Evolutionary conservation across 441 rosid species (phyloP), one percentile per base, ranked within the genome.

Genomic region (California macrophylla): DNA sequence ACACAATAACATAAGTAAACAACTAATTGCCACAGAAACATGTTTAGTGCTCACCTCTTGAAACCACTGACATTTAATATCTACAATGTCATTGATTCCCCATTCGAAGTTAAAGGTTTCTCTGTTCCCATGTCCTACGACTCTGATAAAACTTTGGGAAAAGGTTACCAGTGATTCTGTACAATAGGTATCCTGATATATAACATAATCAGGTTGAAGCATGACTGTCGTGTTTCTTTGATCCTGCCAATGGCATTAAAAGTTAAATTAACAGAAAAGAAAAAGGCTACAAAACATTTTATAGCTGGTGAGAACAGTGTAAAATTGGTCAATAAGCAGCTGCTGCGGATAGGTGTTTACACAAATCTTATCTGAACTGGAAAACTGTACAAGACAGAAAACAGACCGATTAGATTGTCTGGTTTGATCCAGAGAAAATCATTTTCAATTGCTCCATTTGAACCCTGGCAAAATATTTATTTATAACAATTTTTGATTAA

Each of bases 11-110:
- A 66, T 23, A 8, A 54, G 4, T 74, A 62, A 32, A 73, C 30
- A 25, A 80, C 38, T 60, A 23, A 73, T 58, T 30, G 54, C 68
- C 62, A 69, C 63, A 71, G 61, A 61, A 34, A 42, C 16, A 42
- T 21, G 23, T 67, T 30, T n/a, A 67, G 62, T 36, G 68, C 95
- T 87, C 80, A 94, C 97, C 81, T 80, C 85, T 76, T 80, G 85
- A 77, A 84, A 77, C 82, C 88, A 82, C 68, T 77, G 86, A 72
- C 87, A 82, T 64, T 83, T 81, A 24, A 94, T 85, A 47, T 72
- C 79, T 66, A 91, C 67, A 66, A 94, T 86, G 79, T 91, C 97
- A 71, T 85, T 95, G 69, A 94, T 78, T 76, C 76, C 81, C 83
- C 74, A 82, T 69, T 88, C 92, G 67, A 83, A 69, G 70, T 69